Evolutionary conservation across 805 yeast genomes (phyloP).

Genomic region (Hanseniaspora clermontiae): DNA sequence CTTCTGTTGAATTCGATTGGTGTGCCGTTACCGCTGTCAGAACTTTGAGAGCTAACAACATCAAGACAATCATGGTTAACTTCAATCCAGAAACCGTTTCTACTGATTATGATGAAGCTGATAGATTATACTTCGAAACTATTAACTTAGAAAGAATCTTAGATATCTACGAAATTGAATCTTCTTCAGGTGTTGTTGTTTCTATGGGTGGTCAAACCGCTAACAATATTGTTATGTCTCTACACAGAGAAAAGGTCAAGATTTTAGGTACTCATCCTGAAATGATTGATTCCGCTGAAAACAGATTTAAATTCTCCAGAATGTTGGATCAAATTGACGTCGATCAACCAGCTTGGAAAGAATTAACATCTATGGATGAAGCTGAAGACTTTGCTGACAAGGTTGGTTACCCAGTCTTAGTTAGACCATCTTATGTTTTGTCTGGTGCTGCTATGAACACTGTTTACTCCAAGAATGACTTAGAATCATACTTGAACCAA

Average conservation of each 20-base stretch:
- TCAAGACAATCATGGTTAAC: constrained; percentile 88
- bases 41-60: constrained; percentile 76
- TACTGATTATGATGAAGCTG: constrained; percentile 96
- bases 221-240: constrained; percentile 81
- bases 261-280: constrained; percentile 89
- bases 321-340: constrained; percentile 84
- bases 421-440: constrained; percentile 92
- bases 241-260: constrained; percentile 71
- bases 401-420: constrained; percentile 90
- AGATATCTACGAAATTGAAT: constrained; percentile 92
- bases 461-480: constrained; percentile 63
- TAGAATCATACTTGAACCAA: constrained; percentile 65
- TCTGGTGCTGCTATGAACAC: constrained; percentile 99
- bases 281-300: constrained; percentile 94
- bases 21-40: constrained; percentile 97
- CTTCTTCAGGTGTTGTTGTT: constrained; percentile 80
- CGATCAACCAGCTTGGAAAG: constrained; percentile 98
- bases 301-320: constrained; percentile 92
- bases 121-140: constrained; percentile 91
- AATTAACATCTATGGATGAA: constrained; percentile 70
- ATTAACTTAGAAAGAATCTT: constrained; percentile 88
- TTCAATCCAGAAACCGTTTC: constrained; percentile 98
- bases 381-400: constrained; percentile 74
- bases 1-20: constrained; percentile 98
- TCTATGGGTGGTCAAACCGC: constrained; percentile 98